A percentile compares a stretch with the other conserved stretches of the same genome.
These are phyloP conservation scores for Fraxinus latifolia DNA, from an alignment of 305 asterid genomes.

Conservation along the genomic window DNA sequence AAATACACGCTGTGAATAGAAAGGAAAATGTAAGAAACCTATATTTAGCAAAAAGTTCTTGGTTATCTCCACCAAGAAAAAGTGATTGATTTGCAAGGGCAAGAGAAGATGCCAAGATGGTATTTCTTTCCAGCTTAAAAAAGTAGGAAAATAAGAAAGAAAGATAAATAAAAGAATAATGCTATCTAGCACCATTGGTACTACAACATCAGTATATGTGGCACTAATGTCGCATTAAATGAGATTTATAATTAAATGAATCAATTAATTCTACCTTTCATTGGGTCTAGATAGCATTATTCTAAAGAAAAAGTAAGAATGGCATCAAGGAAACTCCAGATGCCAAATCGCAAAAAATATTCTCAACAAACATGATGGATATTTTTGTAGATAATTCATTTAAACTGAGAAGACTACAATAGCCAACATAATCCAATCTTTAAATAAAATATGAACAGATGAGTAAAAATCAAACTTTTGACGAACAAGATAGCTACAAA, in stretches of 20 bases:
- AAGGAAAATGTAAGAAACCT: slow-evolving; percentile 6
- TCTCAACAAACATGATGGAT: background rate
- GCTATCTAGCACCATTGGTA: no score
- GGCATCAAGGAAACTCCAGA: background rate
- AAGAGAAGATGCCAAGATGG: background rate
- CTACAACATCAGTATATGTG: no score
- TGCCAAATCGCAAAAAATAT: background rate
- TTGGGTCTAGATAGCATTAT: no score
- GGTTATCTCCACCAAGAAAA: background rate
- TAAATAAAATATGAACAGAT: background rate
- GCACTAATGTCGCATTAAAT: no score
- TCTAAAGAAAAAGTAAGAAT: background rate
- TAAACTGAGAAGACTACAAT: background rate
- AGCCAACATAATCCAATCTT: background rate
- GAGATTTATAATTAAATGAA: no score
- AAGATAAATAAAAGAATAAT: background rate
- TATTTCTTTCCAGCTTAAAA: background rate
- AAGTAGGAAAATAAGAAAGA: background rate
- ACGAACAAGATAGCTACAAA: background rate
- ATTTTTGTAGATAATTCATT: background rate
- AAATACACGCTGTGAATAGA: slow-evolving; percentile 43
- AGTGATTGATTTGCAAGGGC: background rate
- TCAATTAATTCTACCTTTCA: no score
- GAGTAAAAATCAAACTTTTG: background rate
- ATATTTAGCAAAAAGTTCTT: background rate